A percentile compares a stretch with the other conserved stretches of the same genome.
Conservation (phyloP, 331 rosid genomes). For the Malus hybrid region DNA sequence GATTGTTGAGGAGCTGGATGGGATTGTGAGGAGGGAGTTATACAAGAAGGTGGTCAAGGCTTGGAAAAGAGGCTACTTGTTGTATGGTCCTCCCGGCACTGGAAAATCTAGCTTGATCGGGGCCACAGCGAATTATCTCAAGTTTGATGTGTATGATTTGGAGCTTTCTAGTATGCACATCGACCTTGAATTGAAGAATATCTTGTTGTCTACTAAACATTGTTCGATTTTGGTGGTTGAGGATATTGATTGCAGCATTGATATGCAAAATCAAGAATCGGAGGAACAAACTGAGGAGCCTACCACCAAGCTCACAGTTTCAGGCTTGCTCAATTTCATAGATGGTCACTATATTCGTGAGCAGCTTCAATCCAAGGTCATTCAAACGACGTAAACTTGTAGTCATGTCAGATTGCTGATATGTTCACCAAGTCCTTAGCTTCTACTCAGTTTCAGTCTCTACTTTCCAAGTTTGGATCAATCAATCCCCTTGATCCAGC, state of each 20-base stretch:
- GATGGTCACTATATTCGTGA: conserved; percentile 22
- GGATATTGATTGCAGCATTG: conserved; percentile 22
- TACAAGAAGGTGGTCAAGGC: conserved; percentile 12
- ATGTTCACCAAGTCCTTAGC: too few relatives aligned
- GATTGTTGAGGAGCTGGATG: neutral
- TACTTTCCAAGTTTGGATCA: too few relatives aligned
- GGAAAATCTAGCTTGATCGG: conserved; percentile 3
- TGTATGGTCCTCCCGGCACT: conserved; percentile 4
- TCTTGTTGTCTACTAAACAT: conserved; percentile 10
- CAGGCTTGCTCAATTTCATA: conserved; percentile 44
- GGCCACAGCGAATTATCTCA: conserved; percentile 13
- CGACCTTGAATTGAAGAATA: conserved; percentile 8
- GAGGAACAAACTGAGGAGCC: neutral
- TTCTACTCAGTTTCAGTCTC: too few relatives aligned
- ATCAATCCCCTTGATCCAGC: too few relatives aligned
- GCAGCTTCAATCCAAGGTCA: too few relatives aligned
- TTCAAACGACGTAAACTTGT: too few relatives aligned
- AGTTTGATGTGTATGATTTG: conserved; percentile 28
- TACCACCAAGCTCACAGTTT: conserved; percentile 18
- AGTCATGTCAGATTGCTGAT: too few relatives aligned
- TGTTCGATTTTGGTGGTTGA: conserved; percentile 1
- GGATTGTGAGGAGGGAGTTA: conserved; percentile 2
- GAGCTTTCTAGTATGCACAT: conserved; percentile 14
- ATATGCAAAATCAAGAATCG: neutral
- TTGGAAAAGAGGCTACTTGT: conserved; percentile 13